These are phyloP conservation scores for Lathyrus aphaca DNA, from an alignment of 306 rosid genomes.

Conservation along the genomic window DNA sequence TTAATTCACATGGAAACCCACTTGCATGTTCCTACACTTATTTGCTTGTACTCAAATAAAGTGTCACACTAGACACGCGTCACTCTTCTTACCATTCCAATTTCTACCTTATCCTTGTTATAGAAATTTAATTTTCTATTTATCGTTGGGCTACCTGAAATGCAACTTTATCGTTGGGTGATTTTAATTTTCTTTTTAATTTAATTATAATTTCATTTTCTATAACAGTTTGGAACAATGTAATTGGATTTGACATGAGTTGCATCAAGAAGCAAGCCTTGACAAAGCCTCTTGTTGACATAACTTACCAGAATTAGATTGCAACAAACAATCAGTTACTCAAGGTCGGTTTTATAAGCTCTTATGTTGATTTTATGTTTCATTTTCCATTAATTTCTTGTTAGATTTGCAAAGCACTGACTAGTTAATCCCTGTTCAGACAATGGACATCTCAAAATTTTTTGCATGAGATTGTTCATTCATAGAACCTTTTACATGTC, in stretches of 20 bases:
- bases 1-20: no score
- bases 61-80: background rate
- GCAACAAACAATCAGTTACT: constrained; percentile 89
- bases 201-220: constrained; percentile 30
- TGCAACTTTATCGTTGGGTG: background rate
- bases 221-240: constrained; percentile 84
- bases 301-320: constrained; percentile 91
- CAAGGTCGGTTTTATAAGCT: constrained; percentile 56
- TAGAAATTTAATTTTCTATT: background rate
- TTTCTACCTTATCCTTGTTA: background rate
- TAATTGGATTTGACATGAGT: constrained; percentile 94
- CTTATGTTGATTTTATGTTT: constrained; percentile 8
- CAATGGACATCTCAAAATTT: constrained; percentile 98
- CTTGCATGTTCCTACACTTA: background rate
- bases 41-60: background rate
- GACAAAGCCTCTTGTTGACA: constrained; percentile 97
- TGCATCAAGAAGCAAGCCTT: constrained; percentile 97
- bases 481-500: constrained; percentile 66
- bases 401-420: constrained; percentile 13
- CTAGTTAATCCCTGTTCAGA: constrained; percentile 55
- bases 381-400: no score
- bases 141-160: background rate
- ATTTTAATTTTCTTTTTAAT: background rate
- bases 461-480: constrained; percentile 89
- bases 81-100: background rate